Evolutionary conservation across 345 rosid species (phyloP).

Genomic region (Eucalyptus marginata): DNA sequence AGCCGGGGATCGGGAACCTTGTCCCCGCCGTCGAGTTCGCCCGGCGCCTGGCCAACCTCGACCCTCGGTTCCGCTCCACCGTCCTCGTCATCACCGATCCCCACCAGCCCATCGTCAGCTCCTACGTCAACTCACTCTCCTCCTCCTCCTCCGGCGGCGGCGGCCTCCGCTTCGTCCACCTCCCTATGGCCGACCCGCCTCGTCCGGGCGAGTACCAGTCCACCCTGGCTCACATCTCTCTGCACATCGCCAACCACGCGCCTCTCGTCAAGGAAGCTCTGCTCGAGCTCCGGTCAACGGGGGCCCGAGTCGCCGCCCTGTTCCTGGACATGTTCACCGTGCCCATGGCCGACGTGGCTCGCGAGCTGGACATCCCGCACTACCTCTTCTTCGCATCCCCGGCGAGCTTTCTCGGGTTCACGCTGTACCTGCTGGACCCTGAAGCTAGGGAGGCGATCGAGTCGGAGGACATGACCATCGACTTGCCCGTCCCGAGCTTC

Average conservation of each 20-base stretch:
- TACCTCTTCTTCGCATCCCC: conserved; percentile 22
- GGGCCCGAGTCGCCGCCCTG: conserved; percentile 2
- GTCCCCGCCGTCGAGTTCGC: conserved; percentile 11
- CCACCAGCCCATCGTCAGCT: conserved; percentile 1
- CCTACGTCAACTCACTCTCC: conserved; percentile 1
- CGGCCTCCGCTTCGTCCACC: conserved; percentile 4
- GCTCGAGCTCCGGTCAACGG: not conserved
- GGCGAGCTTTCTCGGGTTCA: conserved; percentile 17
- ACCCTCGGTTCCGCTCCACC: conserved; percentile 5
- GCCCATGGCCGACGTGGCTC: conserved; percentile 18
- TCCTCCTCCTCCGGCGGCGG: not conserved
- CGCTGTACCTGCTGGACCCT: conserved; percentile 4
- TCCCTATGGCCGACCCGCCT: conserved; percentile 4
- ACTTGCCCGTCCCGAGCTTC: conserved; percentile 11
- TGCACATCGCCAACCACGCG: conserved; percentile 4
- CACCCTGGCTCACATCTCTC: not conserved
- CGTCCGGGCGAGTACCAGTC: conserved; percentile 5
- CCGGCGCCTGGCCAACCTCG: not conserved
- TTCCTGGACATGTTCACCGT: conserved; percentile 25
- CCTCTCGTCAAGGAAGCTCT: conserved; percentile 7
- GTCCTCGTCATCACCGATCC: not conserved
- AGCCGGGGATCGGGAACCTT: conserved; percentile 8
- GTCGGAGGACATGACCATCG: not conserved
- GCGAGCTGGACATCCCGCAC: conserved; percentile 10
- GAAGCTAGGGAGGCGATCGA: conserved; percentile 2